Evolutionary conservation across 371 early-diverging fungal species (phyloP).

Genomic region (Choanephora cucurbitarum): DNA sequence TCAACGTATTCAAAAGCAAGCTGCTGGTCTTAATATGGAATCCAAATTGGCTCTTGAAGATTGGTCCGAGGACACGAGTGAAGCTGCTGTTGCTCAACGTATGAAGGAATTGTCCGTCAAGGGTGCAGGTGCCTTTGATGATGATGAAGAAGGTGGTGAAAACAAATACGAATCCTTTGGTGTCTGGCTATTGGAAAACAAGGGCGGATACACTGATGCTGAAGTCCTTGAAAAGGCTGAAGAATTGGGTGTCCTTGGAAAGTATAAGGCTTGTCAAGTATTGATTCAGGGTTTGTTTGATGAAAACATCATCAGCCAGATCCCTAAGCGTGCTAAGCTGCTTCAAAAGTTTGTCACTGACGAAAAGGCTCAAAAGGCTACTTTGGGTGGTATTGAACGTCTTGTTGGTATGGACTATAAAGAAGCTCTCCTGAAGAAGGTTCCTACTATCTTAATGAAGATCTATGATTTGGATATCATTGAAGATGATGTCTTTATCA

Average conservation of each 20-base stretch:
- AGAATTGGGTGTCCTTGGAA: slow-evolving; percentile 75
- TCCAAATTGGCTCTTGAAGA: slow-evolving; percentile 77
- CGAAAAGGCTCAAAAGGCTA: slow-evolving; percentile 87
- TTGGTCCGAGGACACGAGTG: slow-evolving; percentile 83
- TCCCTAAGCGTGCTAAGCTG: slow-evolving; percentile 66
- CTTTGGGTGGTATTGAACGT: slow-evolving; percentile 93
- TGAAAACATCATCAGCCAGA: slow-evolving; percentile 62
- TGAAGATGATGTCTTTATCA: slow-evolving; percentile 86
- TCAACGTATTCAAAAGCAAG: slow-evolving; percentile 72
- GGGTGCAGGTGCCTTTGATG: slow-evolving; percentile 50
- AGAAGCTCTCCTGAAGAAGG: slow-evolving; percentile 69
- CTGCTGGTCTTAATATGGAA: slow-evolving; percentile 61
- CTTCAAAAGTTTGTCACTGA: slow-evolving; percentile 67
- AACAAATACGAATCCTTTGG: slow-evolving; percentile 76
- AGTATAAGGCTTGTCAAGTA: slow-evolving; percentile 76
- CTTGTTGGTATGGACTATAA: slow-evolving; percentile 72
- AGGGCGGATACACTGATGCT: slow-evolving; percentile 52
- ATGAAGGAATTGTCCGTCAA: slow-evolving; percentile 69
- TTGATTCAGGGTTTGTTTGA: slow-evolving; percentile 75
- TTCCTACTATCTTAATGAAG: slow-evolving; percentile 81
- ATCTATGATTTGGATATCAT: slow-evolving; percentile 90
- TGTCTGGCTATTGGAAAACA: slow-evolving; percentile 61
- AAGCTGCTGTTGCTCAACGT: slow-evolving; percentile 78
- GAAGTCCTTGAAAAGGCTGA: slow-evolving; percentile 79
- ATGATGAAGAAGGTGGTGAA: slow-evolving; percentile 64